Evolutionary conservation across 495 filamentous ascomycete genomes (phyloP).

Genomic region (Cercophora samala): DNA sequence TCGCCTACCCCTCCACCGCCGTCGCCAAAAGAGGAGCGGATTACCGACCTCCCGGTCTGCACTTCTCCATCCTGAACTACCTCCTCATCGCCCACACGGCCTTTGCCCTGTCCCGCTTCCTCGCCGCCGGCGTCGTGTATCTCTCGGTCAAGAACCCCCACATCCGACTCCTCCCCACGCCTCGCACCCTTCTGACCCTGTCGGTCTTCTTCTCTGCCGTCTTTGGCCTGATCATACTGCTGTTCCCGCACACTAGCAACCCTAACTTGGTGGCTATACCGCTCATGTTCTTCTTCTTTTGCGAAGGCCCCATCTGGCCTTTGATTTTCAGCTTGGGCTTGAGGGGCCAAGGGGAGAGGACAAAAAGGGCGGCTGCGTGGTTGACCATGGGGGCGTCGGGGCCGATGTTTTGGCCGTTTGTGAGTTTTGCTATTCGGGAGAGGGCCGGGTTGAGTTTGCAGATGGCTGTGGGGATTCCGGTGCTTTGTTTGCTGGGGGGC

Average conservation of each 20-base stretch:
- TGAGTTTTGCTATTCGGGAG: slow-evolving; percentile 46
- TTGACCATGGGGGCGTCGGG: slow-evolving; percentile 65
- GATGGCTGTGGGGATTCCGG: slow-evolving; percentile 35
- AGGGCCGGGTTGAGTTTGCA: slow-evolving; percentile 27
- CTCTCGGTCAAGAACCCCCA: slow-evolving; percentile 47
- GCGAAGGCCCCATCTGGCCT: slow-evolving; percentile 68
- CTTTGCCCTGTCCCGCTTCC: slow-evolving; percentile 49
- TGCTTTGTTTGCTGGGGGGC: slow-evolving; percentile 34
- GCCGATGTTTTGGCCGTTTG: slow-evolving; percentile 64
- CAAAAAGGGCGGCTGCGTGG: slow-evolving; percentile 65
- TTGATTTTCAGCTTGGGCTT: slow-evolving; percentile 67
- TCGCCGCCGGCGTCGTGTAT: slow-evolving; percentile 48
- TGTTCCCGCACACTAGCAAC: slow-evolving; percentile 43
- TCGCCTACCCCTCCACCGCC: slow-evolving; percentile 33
- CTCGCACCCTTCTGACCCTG: slow-evolving; percentile 53
- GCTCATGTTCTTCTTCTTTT: slow-evolving; percentile 61
- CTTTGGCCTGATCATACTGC: slow-evolving; percentile 43
- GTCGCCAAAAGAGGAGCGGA: neutral
- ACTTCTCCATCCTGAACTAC: slow-evolving; percentile 54
- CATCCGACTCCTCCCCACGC: slow-evolving; percentile 35
- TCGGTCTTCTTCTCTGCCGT: slow-evolving; percentile 46
- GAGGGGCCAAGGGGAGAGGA: slow-evolving; percentile 65
- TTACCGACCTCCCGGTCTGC: slow-evolving; percentile 41
- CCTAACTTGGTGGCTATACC: slow-evolving; percentile 56
- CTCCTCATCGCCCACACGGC: slow-evolving; percentile 45